Evolutionary conservation across 768 basidiomycete species (phyloP), one percentile per base, ranked within the genome.

Genomic region (Leccinum uliginosum): DNA sequence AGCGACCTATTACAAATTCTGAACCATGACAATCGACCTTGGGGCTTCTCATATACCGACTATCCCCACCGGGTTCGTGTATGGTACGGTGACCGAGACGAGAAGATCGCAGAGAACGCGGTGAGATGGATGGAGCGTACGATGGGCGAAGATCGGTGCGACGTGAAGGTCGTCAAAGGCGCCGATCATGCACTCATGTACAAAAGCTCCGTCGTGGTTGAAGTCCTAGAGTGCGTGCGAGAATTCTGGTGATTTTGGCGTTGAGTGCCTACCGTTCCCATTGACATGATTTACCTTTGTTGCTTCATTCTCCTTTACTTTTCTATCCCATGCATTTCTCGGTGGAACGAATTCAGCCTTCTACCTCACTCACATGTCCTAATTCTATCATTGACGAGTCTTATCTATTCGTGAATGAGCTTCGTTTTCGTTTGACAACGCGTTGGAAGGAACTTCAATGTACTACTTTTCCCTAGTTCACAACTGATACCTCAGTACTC

Each of bases 121-220:
- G 87, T 98, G 40, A 75, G 89, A 63, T 96, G 93, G 92, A 91
- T 94, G 89, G 91, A 94, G 71, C 83, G 82, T 59, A 83, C 81
- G 34, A 91, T 94, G 89, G 81, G 84, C 19, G 79, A 80, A 45
- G 85, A 85, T 40, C 76, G 79, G 55, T 96, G 93, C 68, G 76
- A 78, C 45, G 84, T 99, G 35, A 83, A 86, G 65, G 85, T 97
- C 43, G 85, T 95, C 53, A 84, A 83, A 64, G 91, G 91, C 35
- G 95, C 91, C 19, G 93, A 93, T 63, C 96, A 99, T 71, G 87
- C 85, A 50, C 77, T 99, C 53, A 93, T 99, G 91, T 97, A 93
- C 73, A 87, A 86, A 69, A 89, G 88, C 69, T 80, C 81, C 55
- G 89, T 93, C 30, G 89, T 94, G 52, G 83, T 94, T 26, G 92